These are phyloP conservation scores for Candida schatavii DNA, from an alignment of 805 yeast genomes.

Conservation along the genomic window DNA sequence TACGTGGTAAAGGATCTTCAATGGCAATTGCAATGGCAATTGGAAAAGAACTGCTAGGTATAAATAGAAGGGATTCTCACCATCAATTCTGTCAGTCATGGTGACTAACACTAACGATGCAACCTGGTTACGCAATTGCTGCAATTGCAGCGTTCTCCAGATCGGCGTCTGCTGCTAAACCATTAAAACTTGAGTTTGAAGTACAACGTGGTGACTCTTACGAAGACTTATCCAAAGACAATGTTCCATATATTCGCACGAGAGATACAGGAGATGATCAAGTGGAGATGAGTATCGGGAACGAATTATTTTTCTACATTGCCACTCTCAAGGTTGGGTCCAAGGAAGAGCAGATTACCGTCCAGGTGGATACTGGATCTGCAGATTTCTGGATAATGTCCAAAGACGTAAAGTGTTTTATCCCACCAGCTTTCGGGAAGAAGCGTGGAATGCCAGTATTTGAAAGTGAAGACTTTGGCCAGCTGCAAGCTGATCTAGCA, in stretches of 20 bases:
- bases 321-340: conserved; percentile 19
- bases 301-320: conserved; percentile 28
- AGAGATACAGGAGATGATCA: conserved; percentile 12
- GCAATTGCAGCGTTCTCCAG: background rate
- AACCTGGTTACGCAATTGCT: too few species aligned
- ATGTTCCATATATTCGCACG: background rate
- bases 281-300: conserved; percentile 16
- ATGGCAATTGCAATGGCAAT: too few species aligned
- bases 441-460: background rate
- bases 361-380: conserved; percentile 24
- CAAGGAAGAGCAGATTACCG: conserved; percentile 14
- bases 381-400: conserved; percentile 31
- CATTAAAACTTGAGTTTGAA: background rate
- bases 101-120: too few species aligned
- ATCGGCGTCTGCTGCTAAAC: background rate
- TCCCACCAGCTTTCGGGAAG: background rate
- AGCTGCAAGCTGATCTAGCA: too few species aligned
- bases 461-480: background rate
- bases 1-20: too few species aligned
- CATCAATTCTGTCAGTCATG: too few species aligned
- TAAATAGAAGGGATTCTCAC: too few species aligned
- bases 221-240: background rate
- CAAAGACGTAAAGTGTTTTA: conserved; percentile 22
- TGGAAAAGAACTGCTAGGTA: too few species aligned
- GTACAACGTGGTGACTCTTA: background rate